Percentiles rank a stretch among this genome's conserved stretches.
Conservation (phyloP, 768 basidiomycete genomes). For the Pulveroboletus sp. region DNA sequence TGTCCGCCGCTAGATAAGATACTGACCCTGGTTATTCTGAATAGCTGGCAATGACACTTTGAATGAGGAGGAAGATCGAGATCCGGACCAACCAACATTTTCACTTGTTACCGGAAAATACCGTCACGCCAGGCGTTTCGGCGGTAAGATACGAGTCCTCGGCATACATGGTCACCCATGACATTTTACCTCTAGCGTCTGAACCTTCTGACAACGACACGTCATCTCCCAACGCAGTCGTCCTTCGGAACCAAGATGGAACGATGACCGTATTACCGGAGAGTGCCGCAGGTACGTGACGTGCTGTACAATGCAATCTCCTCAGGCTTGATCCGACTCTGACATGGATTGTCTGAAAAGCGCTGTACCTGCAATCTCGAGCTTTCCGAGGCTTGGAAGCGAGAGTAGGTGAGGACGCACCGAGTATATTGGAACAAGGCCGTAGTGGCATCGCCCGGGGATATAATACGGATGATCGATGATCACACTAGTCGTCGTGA, state of each 20-base stretch:
- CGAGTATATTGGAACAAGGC: constrained; percentile 84
- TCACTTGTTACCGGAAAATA: constrained; percentile 87
- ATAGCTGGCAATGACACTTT: constrained; percentile 4
- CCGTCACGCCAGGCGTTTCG: constrained; percentile 71
- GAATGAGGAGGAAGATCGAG: constrained; percentile 40
- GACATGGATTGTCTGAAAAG: constrained; percentile 36
- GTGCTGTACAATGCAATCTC: constrained; percentile 17
- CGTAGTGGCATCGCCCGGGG: constrained; percentile 86
- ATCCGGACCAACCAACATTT: constrained; percentile 75
- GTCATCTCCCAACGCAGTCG: constrained; percentile 41
- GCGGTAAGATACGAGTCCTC: constrained; percentile 27
- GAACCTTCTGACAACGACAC: constrained; percentile 15
- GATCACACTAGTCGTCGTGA: not conserved
- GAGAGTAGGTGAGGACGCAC: constrained; percentile 72
- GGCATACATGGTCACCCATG: not conserved
- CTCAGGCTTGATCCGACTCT: constrained; percentile 1
- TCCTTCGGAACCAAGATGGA: constrained; percentile 63
- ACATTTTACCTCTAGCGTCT: constrained; percentile 3
- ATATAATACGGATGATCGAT: constrained; percentile 58
- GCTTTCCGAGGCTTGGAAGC: constrained; percentile 82
- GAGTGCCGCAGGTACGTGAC: constrained; percentile 64
- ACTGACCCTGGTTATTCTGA: not conserved
- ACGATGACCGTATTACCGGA: constrained; percentile 53
- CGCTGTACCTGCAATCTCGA: constrained; percentile 66
- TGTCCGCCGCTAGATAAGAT: not conserved